These are phyloP conservation scores for Leccinum ochraceum DNA, from an alignment of 768 basidiomycete species.

Conservation along the genomic window DNA sequence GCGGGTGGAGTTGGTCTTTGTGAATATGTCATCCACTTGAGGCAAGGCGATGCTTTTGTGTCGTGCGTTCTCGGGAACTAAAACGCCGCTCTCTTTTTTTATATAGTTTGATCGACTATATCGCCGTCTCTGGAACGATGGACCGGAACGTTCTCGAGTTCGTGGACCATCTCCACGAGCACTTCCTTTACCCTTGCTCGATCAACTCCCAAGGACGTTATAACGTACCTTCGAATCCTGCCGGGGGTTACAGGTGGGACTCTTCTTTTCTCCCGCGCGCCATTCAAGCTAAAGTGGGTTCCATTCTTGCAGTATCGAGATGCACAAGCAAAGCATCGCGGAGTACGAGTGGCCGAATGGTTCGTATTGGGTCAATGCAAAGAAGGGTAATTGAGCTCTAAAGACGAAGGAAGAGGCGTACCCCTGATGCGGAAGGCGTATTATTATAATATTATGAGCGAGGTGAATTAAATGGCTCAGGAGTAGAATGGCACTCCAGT, in stretches of 20 bases:
- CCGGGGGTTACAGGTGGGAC: constrained; percentile 64
- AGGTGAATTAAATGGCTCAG: background rate
- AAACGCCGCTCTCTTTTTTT: background rate
- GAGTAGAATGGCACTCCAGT: background rate
- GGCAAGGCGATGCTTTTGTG: constrained; percentile 37
- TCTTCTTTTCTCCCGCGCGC: background rate
- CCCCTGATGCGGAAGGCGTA: background rate
- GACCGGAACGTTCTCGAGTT: constrained; percentile 93
- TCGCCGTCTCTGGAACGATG: constrained; percentile 88
- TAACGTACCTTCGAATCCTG: constrained; percentile 75
- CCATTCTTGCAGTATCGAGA: constrained; percentile 70
- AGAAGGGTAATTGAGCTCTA: constrained; percentile 2
- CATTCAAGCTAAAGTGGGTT: background rate
- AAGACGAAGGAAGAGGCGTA: constrained; percentile 2
- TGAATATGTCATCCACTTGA: constrained; percentile 89
- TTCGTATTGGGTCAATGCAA: constrained; percentile 27
- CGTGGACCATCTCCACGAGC: constrained; percentile 91
- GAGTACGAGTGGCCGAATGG: constrained; percentile 88
- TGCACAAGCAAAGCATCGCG: constrained; percentile 77
- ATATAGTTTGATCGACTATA: constrained; percentile 86
- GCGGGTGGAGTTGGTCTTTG: constrained; percentile 95
- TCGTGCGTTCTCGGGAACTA: background rate
- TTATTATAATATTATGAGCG: background rate
- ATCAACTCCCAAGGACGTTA: constrained; percentile 86
- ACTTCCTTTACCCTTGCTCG: constrained; percentile 86